These are phyloP conservation scores for Pythium biforme DNA, from an alignment of 352 stramenopile species.

Conservation along the genomic window DNA sequence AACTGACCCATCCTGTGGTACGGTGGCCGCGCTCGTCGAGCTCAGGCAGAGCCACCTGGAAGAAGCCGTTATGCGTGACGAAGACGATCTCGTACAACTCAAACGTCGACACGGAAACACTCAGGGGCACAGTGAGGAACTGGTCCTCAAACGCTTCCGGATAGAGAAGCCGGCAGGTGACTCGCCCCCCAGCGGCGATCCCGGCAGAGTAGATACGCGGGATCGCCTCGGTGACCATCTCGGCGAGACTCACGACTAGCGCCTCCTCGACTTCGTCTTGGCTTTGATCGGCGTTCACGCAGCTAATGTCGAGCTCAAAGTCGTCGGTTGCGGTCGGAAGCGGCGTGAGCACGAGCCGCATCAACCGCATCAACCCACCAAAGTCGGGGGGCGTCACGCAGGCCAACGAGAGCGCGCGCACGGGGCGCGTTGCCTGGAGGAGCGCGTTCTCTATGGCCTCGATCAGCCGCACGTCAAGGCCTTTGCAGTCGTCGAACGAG, in stretches of 20 bases:
- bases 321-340: background rate
- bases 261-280: slow-evolving; percentile 6
- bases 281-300: background rate
- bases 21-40: background rate
- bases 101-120: background rate
- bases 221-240: slow-evolving; percentile 2
- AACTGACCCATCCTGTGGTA: background rate
- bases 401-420: background rate
- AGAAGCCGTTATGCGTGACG: slow-evolving; percentile 8
- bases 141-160: slow-evolving; percentile 1
- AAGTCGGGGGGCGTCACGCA: background rate
- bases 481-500: background rate
- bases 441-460: background rate
- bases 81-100: slow-evolving; percentile 1
- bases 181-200: background rate
- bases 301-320: background rate
- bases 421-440: background rate
- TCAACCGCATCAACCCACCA: background rate
- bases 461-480: background rate
- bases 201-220: background rate
- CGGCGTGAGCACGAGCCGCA: background rate
- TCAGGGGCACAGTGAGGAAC: background rate
- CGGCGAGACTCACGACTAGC: slow-evolving; percentile 1
- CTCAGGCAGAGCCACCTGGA: slow-evolving; percentile 2
- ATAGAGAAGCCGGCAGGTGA: background rate